These are phyloP conservation scores for Phoma sp. DNA, from an alignment of 2,329 filamentous ascomycete species.

Conservation along the genomic window DNA sequence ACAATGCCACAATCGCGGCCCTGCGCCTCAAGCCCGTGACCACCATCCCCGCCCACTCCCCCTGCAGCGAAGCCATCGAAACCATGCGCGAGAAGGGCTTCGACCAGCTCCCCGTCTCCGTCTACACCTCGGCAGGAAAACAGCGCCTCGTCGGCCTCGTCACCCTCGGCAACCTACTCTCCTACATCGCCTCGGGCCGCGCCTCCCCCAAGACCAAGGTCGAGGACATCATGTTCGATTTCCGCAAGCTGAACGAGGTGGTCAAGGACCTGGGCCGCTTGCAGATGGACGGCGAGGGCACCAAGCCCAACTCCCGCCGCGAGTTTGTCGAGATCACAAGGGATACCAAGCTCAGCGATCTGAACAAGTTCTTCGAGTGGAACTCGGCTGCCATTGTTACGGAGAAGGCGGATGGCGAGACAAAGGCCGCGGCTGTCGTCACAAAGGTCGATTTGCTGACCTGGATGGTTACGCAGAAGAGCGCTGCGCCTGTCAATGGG, in stretches of 20 bases:
- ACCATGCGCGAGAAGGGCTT: constrained; percentile 98
- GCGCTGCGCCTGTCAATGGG: constrained; percentile 1
- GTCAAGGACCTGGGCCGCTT: constrained; percentile 72
- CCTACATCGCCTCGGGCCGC: constrained; percentile 83
- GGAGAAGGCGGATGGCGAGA: constrained; percentile 65
- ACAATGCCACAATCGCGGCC: constrained; percentile 76
- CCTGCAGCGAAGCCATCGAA: constrained; percentile 89
- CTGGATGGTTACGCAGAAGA: constrained; percentile 72
- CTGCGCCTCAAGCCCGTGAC: constrained; percentile 93
- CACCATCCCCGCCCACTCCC: constrained; percentile 72
- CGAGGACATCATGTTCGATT: constrained; percentile 95
- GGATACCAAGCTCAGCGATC: constrained; percentile 80
- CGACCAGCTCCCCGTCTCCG: constrained; percentile 91
- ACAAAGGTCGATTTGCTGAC: constrained; percentile 96
- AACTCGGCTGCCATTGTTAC: constrained; percentile 96
- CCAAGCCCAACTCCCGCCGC: constrained; percentile 52
- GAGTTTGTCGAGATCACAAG: constrained; percentile 94
- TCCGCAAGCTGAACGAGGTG: constrained; percentile 83
- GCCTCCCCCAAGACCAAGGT: constrained; percentile 76
- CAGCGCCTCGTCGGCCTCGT: constrained; percentile 86
- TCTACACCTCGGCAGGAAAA: constrained; percentile 60
- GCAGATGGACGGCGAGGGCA: constrained; percentile 36
- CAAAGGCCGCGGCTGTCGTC: constrained; percentile 86
- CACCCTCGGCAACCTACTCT: constrained; percentile 92
- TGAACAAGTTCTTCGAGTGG: constrained; percentile 97